A percentile compares a stretch with the other conserved stretches of the same genome.
These are phyloP conservation scores for Brassica napus DNA, from an alignment of 345 rosid genomes.

Conservation along the genomic window Da-Ae NC_063449.1:46018001-46018500, in stretches of 20 bases:
- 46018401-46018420: conserved; percentile 73
- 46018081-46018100: conserved; percentile 7
- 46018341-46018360: conserved; percentile 82
- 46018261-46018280: not conserved
- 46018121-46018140: conserved; percentile 59
- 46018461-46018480: conserved; percentile 77
- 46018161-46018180: conserved; percentile 94
- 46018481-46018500: conserved; percentile 90
- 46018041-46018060: not conserved
- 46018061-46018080: conserved; percentile 4
- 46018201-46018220: conserved; percentile 81
- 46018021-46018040: not conserved
- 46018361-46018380: conserved; percentile 75
- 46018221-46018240: conserved; percentile 75
- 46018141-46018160: conserved; percentile 90
- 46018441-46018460: conserved; percentile 81
- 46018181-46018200: conserved; percentile 76
- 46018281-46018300: not conserved
- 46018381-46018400: conserved; percentile 84
- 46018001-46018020: not conserved
- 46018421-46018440: conserved; percentile 65
- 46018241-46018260: conserved; percentile 61
- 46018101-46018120: conserved; percentile 8
- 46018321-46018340: not conserved
- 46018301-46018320: not conserved